Base-by-base conservation (phyloP, 2,329 filamentous ascomycete species). In the Chaetomium olivaceum region DNA sequence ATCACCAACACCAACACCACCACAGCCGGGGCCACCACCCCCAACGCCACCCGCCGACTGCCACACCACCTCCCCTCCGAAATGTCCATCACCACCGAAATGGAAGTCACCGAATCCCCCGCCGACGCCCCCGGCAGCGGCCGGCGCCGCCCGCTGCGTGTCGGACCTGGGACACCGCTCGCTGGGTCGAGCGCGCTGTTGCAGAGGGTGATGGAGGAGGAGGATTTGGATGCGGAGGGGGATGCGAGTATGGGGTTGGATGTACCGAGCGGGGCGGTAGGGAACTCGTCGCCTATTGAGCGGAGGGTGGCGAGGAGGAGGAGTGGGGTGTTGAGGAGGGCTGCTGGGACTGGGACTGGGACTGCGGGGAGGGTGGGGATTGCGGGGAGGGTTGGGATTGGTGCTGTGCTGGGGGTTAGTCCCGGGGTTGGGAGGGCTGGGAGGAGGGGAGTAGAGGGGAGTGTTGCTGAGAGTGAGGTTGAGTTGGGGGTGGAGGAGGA, bases 71-170 rank as follows among this genome's bases (percentile, higher is more conserved):
- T 6, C 46, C 56, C 21, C 33, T 14, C 33, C 36, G 14, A 16
- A 2, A 43, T 43, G 36, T 12, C 14, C 14, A 14, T 39, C 11
- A 5, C 33, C 33, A 52, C 59, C 19, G 55, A 64, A 52, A 64
- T 64, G 62, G 81, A 84, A 71, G 78, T 85, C 16, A 77, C 76
- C 43, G 84, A 88, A 71, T 87, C 84, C 63, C 85, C 86, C 0
- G 75, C 71, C 9, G 74, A 83, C 68, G 84, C 84, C 16, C 85
- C 85, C 0, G 85, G 85, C 2, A 87, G 84, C 68, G 85, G 85
- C 1, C 80, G 79, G 9, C 76, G 84, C 58, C 79, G 80, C 29
- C 77, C 73, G 3, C 72, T 83, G 16, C 75, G 73, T 21, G 69
- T 83, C 14, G 75, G 73, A 16, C 71, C 76, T 8, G 75, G 74